Evolutionary conservation across 176 grass and related monocot species (phyloP), one percentile per base, ranked within the genome.

Genomic region (Olyra latifolia): DNA sequence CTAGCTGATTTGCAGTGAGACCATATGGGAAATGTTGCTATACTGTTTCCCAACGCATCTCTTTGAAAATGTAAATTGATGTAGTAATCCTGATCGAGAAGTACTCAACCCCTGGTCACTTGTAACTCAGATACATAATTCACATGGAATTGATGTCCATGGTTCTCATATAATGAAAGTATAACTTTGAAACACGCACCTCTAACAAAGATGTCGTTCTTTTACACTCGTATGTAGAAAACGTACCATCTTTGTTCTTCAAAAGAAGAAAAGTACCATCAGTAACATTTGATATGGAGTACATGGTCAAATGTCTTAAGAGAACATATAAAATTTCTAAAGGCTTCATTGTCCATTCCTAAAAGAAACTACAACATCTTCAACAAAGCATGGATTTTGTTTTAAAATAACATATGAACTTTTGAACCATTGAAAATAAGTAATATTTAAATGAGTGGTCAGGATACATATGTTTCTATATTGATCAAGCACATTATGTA

Each of bases 221-320:
- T 38, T 78, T 83, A 23, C 68, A 48, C 42, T 91, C 89, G 4
- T 82, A 88, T 39, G 89, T 78, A 5, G 89, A 87, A 63, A 88
- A 61, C 0, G 69, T 85, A 4, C 90, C 90, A 62, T 92, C 86
- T 14, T 75, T 57, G 20, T 92, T 92, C 86, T 92, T 77, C 78
- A 82, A 30, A 14, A 6, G 48, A 35, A 12, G 49, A 46, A 49
- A 56, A 57, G 3, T 17, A 46, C 41, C 0, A 23, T 44, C 4
- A 76, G 29, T 32, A 75, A 53, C 17, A 0, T 2, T 75, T 6
- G 0, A 40, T 59, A 2, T 53, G 5, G 72, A 28, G 1, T 48
- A 3, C 8, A 77, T n/a, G 4, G 16, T 3, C 57, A 68, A 46
- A 25, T 35, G 0, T 58, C 47, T 56, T 44, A 72, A n/a, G 0